Percentiles rank a stretch among this genome's conserved stretches.
These are phyloP conservation scores for Pythium sukuiense DNA, from an alignment of 352 stramenopile species.

Conservation along the genomic window DNA sequence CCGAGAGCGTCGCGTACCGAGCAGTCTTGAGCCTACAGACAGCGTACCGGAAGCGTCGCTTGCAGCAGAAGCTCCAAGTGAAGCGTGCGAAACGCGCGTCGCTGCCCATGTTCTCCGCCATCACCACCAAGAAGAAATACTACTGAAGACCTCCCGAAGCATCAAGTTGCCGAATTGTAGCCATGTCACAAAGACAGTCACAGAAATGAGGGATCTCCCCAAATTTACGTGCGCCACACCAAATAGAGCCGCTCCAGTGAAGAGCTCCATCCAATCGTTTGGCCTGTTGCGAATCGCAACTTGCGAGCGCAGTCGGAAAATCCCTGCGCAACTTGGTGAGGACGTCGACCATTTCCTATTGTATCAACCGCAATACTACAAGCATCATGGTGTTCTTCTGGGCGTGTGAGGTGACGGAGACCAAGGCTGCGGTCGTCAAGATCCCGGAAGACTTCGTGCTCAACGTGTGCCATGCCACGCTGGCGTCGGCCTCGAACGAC, in stretches of 20 bases:
- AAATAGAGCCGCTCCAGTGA: background rate
- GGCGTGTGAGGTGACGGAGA: constrained; percentile 37
- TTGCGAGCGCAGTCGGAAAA: background rate
- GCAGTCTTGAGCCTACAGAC: constrained; percentile 60
- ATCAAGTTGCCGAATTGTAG: constrained; percentile 9
- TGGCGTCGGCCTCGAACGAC: constrained; percentile 28
- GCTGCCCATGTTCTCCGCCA: constrained; percentile 49
- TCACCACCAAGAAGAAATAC: constrained; percentile 32
- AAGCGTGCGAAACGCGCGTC: constrained; percentile 52
- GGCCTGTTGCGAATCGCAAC: background rate
- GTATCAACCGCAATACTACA: background rate
- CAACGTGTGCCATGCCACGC: constrained; percentile 39
- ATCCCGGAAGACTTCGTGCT: constrained; percentile 41
- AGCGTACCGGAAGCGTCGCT: constrained; percentile 48
- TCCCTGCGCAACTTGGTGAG: background rate
- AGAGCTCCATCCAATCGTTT: constrained; percentile 24
- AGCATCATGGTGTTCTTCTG: constrained; percentile 38
- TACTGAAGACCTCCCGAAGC: constrained; percentile 9
- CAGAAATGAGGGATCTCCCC: background rate
- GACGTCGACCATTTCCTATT: constrained; percentile 5
- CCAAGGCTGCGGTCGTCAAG: constrained; percentile 38
- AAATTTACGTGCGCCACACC: constrained; percentile 15
- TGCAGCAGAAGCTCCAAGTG: constrained; percentile 44
- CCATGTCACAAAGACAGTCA: constrained; percentile 6
- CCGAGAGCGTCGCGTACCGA: constrained; percentile 52